Evolutionary conservation across 768 basidiomycete genomes (phyloP).

Genomic region (Pisolithus albus): DNA sequence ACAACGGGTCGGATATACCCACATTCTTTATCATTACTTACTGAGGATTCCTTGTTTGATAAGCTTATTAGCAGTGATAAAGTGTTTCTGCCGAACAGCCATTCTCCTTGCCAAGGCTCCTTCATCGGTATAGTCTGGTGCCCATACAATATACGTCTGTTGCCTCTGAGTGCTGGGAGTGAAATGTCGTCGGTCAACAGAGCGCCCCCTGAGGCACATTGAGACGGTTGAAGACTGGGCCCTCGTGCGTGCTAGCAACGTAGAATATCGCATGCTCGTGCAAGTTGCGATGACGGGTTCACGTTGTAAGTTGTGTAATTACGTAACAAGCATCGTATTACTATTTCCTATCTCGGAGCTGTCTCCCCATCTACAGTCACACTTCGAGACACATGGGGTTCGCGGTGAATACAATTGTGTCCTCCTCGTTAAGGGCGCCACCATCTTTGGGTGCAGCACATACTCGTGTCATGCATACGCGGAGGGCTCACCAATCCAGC

Average conservation of each 20-base stretch:
- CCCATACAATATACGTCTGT: constrained; percentile 43
- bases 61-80: constrained; percentile 37
- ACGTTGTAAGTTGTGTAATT: too few species aligned
- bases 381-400: too few species aligned
- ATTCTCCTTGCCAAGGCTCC: constrained; percentile 52
- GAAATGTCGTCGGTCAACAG: constrained; percentile 9
- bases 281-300: too few species aligned
- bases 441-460: not conserved
- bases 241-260: not conserved
- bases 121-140: constrained; percentile 57
- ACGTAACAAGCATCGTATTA: too few species aligned
- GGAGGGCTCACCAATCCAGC: constrained; percentile 53
- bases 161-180: constrained; percentile 3
- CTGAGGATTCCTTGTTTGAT: constrained; percentile 44
- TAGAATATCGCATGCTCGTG: too few species aligned
- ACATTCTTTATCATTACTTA: constrained; percentile 25
- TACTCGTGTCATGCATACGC: constrained; percentile 39
- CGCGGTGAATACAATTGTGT: too few species aligned
- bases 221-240: not conserved
- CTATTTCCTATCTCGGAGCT: too few species aligned
- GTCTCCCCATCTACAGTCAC: too few species aligned
- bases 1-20: not conserved
- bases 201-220: not conserved
- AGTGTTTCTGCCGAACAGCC: constrained; percentile 47
- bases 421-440: too few species aligned